Evolutionary conservation across 2,329 filamentous ascomycete species (phyloP).

Genomic region (Pseudogymnoascus sp.): DNA sequence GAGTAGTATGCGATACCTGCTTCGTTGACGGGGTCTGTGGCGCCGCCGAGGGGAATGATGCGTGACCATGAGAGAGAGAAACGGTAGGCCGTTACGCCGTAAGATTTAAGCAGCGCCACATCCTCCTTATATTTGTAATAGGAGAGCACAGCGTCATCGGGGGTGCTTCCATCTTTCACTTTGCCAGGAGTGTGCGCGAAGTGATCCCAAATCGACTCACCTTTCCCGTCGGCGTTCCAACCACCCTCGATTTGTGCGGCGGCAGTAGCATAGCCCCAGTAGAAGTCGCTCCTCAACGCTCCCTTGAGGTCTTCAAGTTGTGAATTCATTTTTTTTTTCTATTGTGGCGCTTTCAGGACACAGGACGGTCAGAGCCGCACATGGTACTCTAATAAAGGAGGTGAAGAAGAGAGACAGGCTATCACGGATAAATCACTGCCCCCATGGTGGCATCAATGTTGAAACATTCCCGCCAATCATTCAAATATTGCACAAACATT

Average conservation of each 20-base stretch:
- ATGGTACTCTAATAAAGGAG: slow-evolving; percentile 4
- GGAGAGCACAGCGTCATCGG: slow-evolving; percentile 31
- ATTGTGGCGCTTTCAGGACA: not conserved
- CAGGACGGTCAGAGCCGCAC: not conserved
- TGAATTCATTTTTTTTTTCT: slow-evolving; percentile 4
- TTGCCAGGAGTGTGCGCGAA: slow-evolving; percentile 33
- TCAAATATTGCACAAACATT: not conserved
- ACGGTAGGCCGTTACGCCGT: slow-evolving; percentile 51
- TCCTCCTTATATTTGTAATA: slow-evolving; percentile 42
- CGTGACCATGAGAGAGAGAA: slow-evolving; percentile 59
- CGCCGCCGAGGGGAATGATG: slow-evolving; percentile 45
- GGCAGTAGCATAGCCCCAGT: slow-evolving; percentile 75
- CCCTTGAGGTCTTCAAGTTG: slow-evolving; percentile 16
- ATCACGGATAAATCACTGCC: not conserved
- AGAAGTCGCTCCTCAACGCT: slow-evolving; percentile 57
- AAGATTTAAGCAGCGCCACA: slow-evolving; percentile 50
- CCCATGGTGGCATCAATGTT: not conserved
- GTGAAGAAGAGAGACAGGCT: not conserved
- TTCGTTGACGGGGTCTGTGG: slow-evolving; percentile 6
- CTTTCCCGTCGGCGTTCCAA: slow-evolving; percentile 35
- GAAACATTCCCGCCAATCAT: not conserved
- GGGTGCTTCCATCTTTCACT: slow-evolving; percentile 33
- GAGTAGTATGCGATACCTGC: not conserved
- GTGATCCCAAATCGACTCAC: slow-evolving; percentile 34
- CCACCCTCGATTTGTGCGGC: slow-evolving; percentile 40